These are phyloP conservation scores for Hamamelis virginiana DNA, from an alignment of 164 flowering plant species.

Conservation along the genomic window DNA sequence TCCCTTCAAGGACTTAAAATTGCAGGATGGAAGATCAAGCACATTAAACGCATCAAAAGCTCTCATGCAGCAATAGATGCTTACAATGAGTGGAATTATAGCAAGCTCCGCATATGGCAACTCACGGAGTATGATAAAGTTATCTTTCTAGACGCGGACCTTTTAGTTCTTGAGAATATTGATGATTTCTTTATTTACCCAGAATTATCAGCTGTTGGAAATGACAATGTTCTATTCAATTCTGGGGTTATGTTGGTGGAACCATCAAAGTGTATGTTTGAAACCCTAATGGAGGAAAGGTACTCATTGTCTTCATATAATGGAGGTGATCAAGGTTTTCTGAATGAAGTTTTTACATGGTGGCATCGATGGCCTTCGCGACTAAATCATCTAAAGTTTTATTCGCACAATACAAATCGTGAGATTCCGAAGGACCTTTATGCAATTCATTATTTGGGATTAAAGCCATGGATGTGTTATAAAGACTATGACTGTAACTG, in stretches of 20 bases:
- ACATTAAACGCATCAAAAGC: constrained; percentile 53
- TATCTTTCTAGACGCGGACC: constrained; percentile 77
- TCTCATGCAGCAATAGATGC: constrained; percentile 49
- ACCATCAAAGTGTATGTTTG: constrained; percentile 67
- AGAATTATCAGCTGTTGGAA: constrained; percentile 55
- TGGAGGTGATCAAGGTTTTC: constrained; percentile 86
- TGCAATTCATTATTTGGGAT: constrained; percentile 68
- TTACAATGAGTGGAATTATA: constrained; percentile 90
- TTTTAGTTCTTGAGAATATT: constrained; percentile 53
- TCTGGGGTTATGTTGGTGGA: constrained; percentile 79
- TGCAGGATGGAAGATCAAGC: constrained; percentile 78
- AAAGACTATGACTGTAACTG: constrained; percentile 88
- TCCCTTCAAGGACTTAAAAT: constrained; percentile 43
- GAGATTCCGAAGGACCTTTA: constrained; percentile 22
- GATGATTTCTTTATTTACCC: constrained; percentile 63
- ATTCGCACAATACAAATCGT: background rate
- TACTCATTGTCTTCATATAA: constrained; percentile 46
- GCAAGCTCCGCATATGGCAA: constrained; percentile 84
- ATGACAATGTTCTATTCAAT: constrained; percentile 49
- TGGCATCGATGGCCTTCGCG: constrained; percentile 70
- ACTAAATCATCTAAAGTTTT: constrained; percentile 48
- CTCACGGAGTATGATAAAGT: constrained; percentile 63
- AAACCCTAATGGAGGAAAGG: constrained; percentile 41
- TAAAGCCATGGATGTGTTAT: constrained; percentile 89
- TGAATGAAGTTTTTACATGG: constrained; percentile 80